These are phyloP conservation scores for Lepidium didymum DNA, from an alignment of 345 rosid species.

Conservation along the genomic window DNA sequence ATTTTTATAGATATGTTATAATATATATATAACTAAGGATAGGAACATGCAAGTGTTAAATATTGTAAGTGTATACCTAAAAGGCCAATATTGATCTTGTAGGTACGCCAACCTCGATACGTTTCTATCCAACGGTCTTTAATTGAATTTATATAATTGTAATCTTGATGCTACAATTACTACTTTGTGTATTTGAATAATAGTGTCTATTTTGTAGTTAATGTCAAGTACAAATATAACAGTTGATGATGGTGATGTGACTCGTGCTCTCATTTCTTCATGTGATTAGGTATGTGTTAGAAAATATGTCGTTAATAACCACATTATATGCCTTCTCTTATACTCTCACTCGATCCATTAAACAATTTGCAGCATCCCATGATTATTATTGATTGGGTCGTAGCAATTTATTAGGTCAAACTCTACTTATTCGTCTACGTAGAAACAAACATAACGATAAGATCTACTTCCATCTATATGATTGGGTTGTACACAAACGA, in stretches of 20 bases:
- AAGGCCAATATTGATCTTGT: constrained; percentile 20
- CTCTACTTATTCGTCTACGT: not conserved
- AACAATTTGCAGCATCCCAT: constrained; percentile 6
- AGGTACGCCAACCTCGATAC: constrained; percentile 30
- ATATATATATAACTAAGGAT: not conserved
- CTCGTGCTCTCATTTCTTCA: constrained; percentile 12
- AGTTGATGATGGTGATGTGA: constrained; percentile 17
- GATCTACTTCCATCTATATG: not conserved
- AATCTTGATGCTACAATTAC: not conserved
- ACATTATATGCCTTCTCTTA: not conserved
- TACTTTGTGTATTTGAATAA: not conserved
- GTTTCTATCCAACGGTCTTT: constrained; percentile 8
- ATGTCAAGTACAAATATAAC: not conserved
- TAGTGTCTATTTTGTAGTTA: not conserved
- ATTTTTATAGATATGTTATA: no score
- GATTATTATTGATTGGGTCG: constrained; percentile 7
- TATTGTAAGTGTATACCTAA: not conserved
- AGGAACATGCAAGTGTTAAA: not conserved
- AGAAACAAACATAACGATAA: not conserved
- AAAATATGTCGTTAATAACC: constrained; percentile 8
- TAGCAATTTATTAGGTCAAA: constrained; percentile 11
- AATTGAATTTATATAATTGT: not conserved
- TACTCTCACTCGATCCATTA: not conserved
- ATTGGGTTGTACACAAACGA: not conserved
- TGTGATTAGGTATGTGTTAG: constrained; percentile 20